A percentile compares a stretch with the other conserved stretches of the same genome.
These are phyloP conservation scores for Claviceps arundinis DNA, from an alignment of 2,329 filamentous ascomycete species.

Conservation along the genomic window DNA sequence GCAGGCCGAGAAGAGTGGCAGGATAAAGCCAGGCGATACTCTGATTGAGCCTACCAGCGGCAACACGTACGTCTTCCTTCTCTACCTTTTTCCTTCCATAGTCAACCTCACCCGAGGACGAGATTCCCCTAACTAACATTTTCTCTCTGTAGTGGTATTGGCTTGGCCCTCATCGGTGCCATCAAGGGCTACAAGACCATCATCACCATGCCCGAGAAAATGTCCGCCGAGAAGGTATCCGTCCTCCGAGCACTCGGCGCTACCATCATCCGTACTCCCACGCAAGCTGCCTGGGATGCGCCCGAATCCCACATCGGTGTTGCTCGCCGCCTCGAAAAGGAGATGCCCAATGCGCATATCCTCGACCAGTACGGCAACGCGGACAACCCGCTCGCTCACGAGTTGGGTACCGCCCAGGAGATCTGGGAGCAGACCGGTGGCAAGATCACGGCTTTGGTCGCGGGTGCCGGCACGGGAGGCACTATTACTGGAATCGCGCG, in stretches of 20 bases:
- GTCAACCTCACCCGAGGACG: too few relatives aligned
- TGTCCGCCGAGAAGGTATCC: slow-evolving; percentile 96
- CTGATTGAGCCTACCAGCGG: slow-evolving; percentile 96
- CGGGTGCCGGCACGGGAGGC: slow-evolving; percentile 87
- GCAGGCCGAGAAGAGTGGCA: slow-evolving; percentile 77
- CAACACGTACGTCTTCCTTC: slow-evolving; percentile 50
- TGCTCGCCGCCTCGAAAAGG: slow-evolving; percentile 76
- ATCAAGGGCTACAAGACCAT: slow-evolving; percentile 98
- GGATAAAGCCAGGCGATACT: slow-evolving; percentile 94
- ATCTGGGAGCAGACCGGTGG: slow-evolving; percentile 87
- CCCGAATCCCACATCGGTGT: slow-evolving; percentile 97
- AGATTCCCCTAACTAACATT: not conserved
- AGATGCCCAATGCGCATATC: slow-evolving; percentile 94
- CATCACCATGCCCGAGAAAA: slow-evolving; percentile 97
- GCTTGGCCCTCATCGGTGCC: slow-evolving; percentile 81
- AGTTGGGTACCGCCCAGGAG: slow-evolving; percentile 88
- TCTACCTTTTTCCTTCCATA: slow-evolving; percentile 6
- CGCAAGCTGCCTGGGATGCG: slow-evolving; percentile 84
- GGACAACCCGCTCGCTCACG: slow-evolving; percentile 88
- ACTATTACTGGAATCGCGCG: slow-evolving; percentile 83
- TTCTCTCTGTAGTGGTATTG: slow-evolving; percentile 51
- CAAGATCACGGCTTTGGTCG: slow-evolving; percentile 69
- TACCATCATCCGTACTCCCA: slow-evolving; percentile 95
- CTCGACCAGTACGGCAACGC: slow-evolving; percentile 88
- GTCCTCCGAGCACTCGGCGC: slow-evolving; percentile 87